A percentile compares a stretch with the other conserved stretches of the same genome.
phyloP scores from a whole-genome alignment of 257 asterid genomes.

The Rehmannia glutinosa region DNA sequence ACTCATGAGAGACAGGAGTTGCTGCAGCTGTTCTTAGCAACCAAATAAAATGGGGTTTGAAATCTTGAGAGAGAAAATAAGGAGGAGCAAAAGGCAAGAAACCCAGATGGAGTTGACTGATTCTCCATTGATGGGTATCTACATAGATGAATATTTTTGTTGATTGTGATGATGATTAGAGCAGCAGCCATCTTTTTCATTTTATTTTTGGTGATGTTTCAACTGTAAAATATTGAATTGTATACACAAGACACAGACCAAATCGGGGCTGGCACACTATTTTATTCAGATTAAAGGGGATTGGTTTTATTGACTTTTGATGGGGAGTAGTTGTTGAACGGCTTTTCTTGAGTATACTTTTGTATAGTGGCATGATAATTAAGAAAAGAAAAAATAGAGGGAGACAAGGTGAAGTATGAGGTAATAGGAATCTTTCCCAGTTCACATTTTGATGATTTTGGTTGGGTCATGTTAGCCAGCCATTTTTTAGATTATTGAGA shows the following conservation, averaged over 20 bases:
- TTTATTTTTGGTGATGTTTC: constrained; percentile 2
- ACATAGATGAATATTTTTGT: constrained; percentile 18
- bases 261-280: constrained; percentile 20
- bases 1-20: neutral
- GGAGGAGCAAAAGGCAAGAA: constrained; percentile 8
- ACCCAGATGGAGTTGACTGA: constrained; percentile 30
- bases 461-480: neutral
- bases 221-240: constrained; percentile 34
- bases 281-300: constrained; percentile 10
- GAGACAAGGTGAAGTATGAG: neutral
- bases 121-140: constrained; percentile 33
- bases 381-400: neutral
- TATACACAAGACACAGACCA: constrained; percentile 14
- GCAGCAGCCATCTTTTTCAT: constrained; percentile 43
- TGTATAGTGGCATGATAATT: neutral
- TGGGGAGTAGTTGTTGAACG: constrained; percentile 25
- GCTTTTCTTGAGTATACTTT: neutral
- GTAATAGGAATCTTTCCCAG: constrained; percentile 18
- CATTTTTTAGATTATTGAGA: neutral
- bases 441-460: constrained; percentile 20
- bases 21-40: too few species aligned
- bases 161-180: constrained; percentile 33
- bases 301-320: constrained; percentile 32
- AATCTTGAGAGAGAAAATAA: constrained; percentile 9
- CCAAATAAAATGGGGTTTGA: constrained; percentile 17